Conservation (phyloP, 257 asterid species). For the Solanum pimpinellifolium region DNA sequence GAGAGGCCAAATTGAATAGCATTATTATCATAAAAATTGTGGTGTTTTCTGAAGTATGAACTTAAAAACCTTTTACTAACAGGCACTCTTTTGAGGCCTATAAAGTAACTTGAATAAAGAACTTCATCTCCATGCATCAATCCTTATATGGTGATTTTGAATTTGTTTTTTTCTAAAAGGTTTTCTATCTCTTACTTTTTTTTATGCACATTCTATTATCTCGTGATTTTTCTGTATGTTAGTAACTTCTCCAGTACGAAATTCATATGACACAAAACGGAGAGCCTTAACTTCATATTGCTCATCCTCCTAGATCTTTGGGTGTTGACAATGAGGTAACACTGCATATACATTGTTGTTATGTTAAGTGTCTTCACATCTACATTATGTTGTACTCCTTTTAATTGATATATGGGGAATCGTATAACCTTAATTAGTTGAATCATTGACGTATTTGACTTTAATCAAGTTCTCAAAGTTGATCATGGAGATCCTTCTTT, state of each 20-base stretch:
- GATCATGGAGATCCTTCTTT: neutral
- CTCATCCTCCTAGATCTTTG: slow-evolving; percentile 27
- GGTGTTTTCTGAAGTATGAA: no score
- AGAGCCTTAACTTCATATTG: slow-evolving; percentile 59
- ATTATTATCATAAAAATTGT: no score
- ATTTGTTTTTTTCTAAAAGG: no score
- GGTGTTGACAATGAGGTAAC: slow-evolving; percentile 13
- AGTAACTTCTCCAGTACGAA: slow-evolving; percentile 49
- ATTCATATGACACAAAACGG: slow-evolving; percentile 40
- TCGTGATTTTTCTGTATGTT: neutral
- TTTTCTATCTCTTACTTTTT: neutral
- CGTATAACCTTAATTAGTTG: neutral
- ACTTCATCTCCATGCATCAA: no score
- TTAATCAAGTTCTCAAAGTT: neutral
- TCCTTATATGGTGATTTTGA: no score
- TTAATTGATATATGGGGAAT: neutral
- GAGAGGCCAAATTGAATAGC: no score
- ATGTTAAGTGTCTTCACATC: neutral
- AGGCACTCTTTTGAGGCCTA: no score
- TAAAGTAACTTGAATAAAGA: no score
- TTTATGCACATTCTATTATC: neutral
- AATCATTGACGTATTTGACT: neutral
- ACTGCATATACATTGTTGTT: neutral
- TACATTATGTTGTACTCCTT: neutral
- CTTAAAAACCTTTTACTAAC: no score